Evolutionary conservation across 2,329 filamentous ascomycete species (phyloP).

Genomic region (Cercospora zeae-maydis): DNA sequence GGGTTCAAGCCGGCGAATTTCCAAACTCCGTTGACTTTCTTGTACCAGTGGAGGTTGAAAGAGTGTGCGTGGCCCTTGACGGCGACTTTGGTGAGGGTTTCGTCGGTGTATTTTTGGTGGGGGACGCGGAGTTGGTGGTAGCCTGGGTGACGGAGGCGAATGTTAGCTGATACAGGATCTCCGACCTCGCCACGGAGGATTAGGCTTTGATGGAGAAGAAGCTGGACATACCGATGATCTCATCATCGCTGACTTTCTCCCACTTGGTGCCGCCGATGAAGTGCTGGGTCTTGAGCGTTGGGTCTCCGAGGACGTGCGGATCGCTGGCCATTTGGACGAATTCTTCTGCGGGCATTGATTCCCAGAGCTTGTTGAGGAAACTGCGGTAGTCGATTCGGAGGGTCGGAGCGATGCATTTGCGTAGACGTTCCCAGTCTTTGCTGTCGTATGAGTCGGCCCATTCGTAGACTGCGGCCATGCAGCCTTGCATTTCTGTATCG

Average conservation of each 20-base stretch:
- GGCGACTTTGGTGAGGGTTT: slow-evolving; percentile 44
- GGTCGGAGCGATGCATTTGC: slow-evolving; percentile 61
- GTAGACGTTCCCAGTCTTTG: slow-evolving; percentile 62
- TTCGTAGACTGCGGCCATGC: slow-evolving; percentile 50
- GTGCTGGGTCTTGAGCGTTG: slow-evolving; percentile 55
- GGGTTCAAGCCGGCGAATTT: slow-evolving; percentile 56
- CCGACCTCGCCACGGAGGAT: background rate
- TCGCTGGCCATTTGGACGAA: slow-evolving; percentile 53
- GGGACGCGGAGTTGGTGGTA: slow-evolving; percentile 58
- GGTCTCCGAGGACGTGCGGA: slow-evolving; percentile 53
- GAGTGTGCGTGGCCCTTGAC: slow-evolving; percentile 57
- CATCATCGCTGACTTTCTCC: slow-evolving; percentile 48
- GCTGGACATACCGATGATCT: slow-evolving; percentile 39
- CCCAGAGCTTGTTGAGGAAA: slow-evolving; percentile 55
- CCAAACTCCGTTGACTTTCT: slow-evolving; percentile 56
- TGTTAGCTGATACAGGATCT: slow-evolving; percentile 19
- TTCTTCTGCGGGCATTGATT: slow-evolving; percentile 54
- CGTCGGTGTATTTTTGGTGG: slow-evolving; percentile 55
- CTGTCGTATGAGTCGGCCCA: slow-evolving; percentile 65
- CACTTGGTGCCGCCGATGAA: slow-evolving; percentile 54
- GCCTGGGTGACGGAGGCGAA: slow-evolving; percentile 22
- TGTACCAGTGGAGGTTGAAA: slow-evolving; percentile 54
- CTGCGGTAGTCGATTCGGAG: slow-evolving; percentile 65
- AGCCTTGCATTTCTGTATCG: slow-evolving; percentile 37
- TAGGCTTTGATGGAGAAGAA: background rate